Conservation (phyloP, 768 basidiomycete species). For the Leccinum subgranulosum region DNA sequence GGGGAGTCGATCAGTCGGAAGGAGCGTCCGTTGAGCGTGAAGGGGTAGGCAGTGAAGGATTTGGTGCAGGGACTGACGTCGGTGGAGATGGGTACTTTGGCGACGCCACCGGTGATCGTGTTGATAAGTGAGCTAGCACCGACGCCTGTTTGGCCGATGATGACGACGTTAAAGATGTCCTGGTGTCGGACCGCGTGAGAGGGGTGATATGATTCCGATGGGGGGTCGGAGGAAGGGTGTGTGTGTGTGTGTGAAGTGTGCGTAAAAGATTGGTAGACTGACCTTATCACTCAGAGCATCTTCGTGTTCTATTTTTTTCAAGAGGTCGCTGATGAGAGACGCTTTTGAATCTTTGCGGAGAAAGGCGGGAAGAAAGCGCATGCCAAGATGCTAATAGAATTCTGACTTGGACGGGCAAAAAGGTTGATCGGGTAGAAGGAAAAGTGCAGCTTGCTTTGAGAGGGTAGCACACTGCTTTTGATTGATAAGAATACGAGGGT, state of each 20-base stretch:
- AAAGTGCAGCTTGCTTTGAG: slow-evolving; percentile 7
- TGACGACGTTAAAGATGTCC: slow-evolving; percentile 29
- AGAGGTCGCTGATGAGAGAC: slow-evolving; percentile 20
- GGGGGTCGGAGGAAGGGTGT: background rate
- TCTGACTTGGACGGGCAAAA: background rate
- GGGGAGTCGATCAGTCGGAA: slow-evolving; percentile 32
- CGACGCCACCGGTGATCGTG: slow-evolving; percentile 26
- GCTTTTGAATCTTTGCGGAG: slow-evolving; percentile 27
- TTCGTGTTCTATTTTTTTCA: slow-evolving; percentile 21
- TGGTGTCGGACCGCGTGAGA: slow-evolving; percentile 5
- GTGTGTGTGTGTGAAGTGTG: background rate
- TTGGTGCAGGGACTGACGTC: slow-evolving; percentile 29
- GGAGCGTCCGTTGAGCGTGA: slow-evolving; percentile 25
- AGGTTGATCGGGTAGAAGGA: slow-evolving; percentile 7
- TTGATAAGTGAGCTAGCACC: slow-evolving; percentile 43
- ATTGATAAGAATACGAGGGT: background rate
- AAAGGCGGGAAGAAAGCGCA: slow-evolving; percentile 27
- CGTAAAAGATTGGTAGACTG: background rate
- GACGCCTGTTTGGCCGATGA: slow-evolving; percentile 31
- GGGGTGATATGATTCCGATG: background rate
- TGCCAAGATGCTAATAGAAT: slow-evolving; percentile 7
- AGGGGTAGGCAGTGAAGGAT: slow-evolving; percentile 20
- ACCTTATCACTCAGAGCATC: slow-evolving; percentile 25
- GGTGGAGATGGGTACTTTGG: slow-evolving; percentile 23
- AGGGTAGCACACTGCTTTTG: slow-evolving; percentile 12